Conservation (phyloP, 2,329 filamentous ascomycete genomes). For the Leptographium radiaticola region DNA sequence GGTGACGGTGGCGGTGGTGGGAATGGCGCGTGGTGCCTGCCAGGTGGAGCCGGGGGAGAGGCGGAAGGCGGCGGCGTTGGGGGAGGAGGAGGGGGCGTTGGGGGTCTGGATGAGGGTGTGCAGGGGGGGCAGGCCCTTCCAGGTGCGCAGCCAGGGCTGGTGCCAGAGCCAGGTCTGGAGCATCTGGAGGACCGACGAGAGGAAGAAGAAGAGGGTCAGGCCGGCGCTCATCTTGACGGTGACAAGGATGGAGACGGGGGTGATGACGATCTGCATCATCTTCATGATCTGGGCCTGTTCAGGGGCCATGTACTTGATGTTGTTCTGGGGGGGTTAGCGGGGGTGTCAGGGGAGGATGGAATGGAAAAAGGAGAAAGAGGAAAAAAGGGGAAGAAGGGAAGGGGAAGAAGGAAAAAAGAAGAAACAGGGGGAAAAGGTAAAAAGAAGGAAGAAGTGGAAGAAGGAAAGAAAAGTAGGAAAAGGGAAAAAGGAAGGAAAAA, state of each 20-base stretch:
- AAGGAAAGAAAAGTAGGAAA: background rate
- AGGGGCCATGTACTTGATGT: constrained; percentile 18
- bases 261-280: constrained; percentile 21
- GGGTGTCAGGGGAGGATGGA: background rate
- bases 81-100: background rate
- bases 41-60: constrained; percentile 12
- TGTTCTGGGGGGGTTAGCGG: constrained; percentile 12
- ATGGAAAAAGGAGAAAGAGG: background rate
- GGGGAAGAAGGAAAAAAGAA: background rate
- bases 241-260: constrained; percentile 23
- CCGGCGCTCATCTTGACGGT: constrained; percentile 33
- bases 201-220: constrained; percentile 50
- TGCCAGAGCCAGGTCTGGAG: constrained; percentile 32
- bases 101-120: constrained; percentile 1
- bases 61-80: constrained; percentile 4
- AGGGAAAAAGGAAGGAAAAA: too few relatives aligned
- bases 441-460: too few relatives aligned
- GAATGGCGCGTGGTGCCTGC: constrained; percentile 19
- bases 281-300: constrained; percentile 21
- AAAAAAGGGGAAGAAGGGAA: background rate
- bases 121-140: constrained; percentile 24
- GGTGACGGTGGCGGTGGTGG: constrained; percentile 3
- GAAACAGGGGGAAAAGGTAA: background rate
- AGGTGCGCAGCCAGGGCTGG: constrained; percentile 22
- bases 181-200: constrained; percentile 23